Evolutionary conservation across 106 monocot species (phyloP).

Genomic region (Dendrobium huoshanense): DNA sequence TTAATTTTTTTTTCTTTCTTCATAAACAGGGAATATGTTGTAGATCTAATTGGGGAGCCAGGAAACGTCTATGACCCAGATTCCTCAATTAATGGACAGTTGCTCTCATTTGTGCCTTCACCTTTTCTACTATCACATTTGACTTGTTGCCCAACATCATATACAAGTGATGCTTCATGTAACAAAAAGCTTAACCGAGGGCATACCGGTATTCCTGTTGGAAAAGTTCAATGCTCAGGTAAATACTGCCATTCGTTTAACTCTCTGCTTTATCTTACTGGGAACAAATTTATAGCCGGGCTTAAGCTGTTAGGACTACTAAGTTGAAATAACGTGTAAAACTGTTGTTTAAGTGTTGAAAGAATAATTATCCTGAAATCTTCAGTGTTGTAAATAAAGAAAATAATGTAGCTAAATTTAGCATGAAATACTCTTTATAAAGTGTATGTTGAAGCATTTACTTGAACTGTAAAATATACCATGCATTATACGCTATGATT

Average conservation of each 20-base stretch:
- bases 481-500: too few species aligned
- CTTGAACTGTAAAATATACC: too few species aligned
- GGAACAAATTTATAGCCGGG: not conserved
- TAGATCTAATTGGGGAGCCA: conserved; percentile 58
- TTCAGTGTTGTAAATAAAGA: not conserved
- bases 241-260: not conserved
- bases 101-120: conserved; percentile 58
- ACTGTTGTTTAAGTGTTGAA: not conserved
- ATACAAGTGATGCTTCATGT: conserved; percentile 16
- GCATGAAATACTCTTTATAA: too few species aligned
- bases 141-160: conserved; percentile 17
- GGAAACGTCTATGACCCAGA: conserved; percentile 45
- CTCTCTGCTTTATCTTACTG: not conserved
- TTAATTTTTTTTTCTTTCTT: not conserved
- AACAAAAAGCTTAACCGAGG: conserved; percentile 14
- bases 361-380: not conserved
- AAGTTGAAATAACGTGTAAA: not conserved
- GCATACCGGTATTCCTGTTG: conserved; percentile 3
- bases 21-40: conserved; percentile 52
- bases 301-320: not conserved
- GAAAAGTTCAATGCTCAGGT: conserved; percentile 33
- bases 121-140: conserved; percentile 52
- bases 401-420: not conserved
- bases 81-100: conserved; percentile 66
- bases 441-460: too few species aligned